These are phyloP conservation scores for Citrullus mucosospermus DNA, from an alignment of 306 rosid species.

Conservation along the genomic window DNA sequence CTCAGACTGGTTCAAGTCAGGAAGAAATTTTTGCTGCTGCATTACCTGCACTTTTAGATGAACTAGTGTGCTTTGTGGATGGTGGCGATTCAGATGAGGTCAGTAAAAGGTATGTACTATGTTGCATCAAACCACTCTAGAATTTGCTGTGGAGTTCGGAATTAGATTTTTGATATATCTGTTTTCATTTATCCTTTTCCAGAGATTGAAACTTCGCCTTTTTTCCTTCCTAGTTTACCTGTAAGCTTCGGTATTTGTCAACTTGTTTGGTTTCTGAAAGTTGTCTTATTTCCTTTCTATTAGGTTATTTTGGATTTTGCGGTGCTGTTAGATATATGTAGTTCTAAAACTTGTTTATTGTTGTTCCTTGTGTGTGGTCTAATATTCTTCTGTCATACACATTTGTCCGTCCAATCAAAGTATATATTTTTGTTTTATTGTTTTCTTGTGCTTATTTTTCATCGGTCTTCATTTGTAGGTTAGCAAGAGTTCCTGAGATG, in stretches of 20 bases:
- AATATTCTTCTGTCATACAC: conserved; percentile 14
- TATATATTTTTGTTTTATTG: neutral
- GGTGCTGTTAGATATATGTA: conserved; percentile 2
- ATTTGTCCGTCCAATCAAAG: neutral
- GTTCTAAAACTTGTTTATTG: neutral
- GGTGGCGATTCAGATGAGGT: conserved; percentile 63
- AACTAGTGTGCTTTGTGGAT: conserved; percentile 80
- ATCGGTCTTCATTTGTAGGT: conserved; percentile 36
- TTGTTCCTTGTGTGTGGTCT: conserved; percentile 6
- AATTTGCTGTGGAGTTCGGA: neutral
- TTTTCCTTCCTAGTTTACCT: neutral
- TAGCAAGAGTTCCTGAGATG: conserved; percentile 75
- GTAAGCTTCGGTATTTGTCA: neutral
- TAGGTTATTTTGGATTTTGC: neutral
- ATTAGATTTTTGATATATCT: neutral
- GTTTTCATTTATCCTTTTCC: neutral
- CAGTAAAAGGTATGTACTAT: conserved; percentile 63
- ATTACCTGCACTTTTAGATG: conserved; percentile 75
- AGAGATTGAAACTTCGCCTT: neutral
- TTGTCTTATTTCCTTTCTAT: neutral
- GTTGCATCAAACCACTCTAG: neutral
- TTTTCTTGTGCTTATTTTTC: conserved; percentile 13
- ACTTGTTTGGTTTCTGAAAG: neutral
- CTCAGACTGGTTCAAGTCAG: conserved; percentile 53
- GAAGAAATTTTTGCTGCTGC: conserved; percentile 79